A percentile compares a stretch with the other conserved stretches of the same genome.
Conservation (phyloP, 257 asterid genomes). For the Osmanthus fragrans region DNA sequence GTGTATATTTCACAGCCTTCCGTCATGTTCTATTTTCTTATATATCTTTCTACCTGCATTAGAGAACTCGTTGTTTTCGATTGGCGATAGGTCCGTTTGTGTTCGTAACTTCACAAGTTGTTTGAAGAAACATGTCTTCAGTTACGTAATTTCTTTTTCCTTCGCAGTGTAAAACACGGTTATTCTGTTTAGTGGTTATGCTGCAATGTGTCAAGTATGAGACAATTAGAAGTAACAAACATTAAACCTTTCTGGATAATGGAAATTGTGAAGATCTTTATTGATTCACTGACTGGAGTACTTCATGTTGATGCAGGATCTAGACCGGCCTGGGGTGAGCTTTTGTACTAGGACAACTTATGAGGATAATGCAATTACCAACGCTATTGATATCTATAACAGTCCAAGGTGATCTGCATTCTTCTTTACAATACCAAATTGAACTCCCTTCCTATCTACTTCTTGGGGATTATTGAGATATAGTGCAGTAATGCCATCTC, state of each 20-base stretch:
- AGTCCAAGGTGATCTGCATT: constrained; percentile 43
- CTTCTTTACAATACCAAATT: constrained; percentile 8
- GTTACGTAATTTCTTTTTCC: background rate
- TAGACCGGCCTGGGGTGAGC: constrained; percentile 63
- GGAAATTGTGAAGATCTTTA: background rate
- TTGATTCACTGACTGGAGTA: background rate
- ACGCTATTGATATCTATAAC: constrained; percentile 59
- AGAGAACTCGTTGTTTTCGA: background rate
- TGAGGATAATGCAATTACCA: constrained; percentile 66
- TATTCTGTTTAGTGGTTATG: background rate
- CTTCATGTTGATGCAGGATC: constrained; percentile 43
- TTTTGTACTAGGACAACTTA: constrained; percentile 69
- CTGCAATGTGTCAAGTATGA: background rate
- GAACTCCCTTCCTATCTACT: constrained; percentile 10
- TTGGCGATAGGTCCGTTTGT: background rate
- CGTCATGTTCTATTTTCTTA: background rate
- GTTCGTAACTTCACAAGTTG: background rate
- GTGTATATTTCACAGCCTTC: background rate
- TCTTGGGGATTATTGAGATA: background rate
- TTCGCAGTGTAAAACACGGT: background rate
- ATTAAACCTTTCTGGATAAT: background rate
- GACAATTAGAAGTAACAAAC: background rate
- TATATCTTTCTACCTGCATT: background rate
- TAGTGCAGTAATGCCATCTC: constrained; percentile 14
- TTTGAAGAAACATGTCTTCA: background rate